Conservation (phyloP, 2,329 filamentous ascomycete genomes). For the Scedosporium dehoogii region DNA sequence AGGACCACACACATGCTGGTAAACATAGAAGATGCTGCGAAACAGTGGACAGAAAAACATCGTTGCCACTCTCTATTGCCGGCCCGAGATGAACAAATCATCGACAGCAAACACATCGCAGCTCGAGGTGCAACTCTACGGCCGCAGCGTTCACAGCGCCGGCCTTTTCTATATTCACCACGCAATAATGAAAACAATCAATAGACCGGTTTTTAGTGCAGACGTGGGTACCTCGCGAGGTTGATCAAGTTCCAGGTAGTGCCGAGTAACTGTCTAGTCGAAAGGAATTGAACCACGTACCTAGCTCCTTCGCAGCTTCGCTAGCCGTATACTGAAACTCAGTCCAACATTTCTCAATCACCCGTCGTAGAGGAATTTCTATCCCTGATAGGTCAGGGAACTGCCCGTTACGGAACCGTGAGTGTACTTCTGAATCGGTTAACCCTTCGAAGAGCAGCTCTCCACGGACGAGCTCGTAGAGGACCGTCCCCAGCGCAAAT, state of each 20-base stretch:
- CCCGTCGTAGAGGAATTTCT: not conserved
- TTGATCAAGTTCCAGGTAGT: not conserved
- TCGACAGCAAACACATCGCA: no score
- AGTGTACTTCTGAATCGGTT: not conserved
- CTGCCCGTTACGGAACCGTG: not conserved
- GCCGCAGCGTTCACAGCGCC: not conserved
- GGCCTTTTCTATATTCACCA: not conserved
- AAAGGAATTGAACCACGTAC: not conserved
- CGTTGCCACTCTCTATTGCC: no score
- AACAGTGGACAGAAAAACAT: no score
- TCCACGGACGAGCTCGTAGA: not conserved
- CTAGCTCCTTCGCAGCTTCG: not conserved
- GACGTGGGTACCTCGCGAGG: not conserved
- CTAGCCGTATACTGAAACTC: not conserved
- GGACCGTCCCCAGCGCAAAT: not conserved
- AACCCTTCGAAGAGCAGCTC: not conserved
- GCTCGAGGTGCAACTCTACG: no score
- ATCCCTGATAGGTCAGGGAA: not conserved
- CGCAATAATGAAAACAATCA: not conserved
- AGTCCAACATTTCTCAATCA: slow-evolving; percentile 1
- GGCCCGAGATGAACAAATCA: no score
- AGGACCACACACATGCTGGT: no score
- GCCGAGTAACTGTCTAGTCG: not conserved
- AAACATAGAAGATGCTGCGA: no score
- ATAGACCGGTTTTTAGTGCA: not conserved